Percentiles rank a stretch among this genome's conserved stretches.
Conservation (phyloP, 139 green algal species). For the Chlamydomonas incerta region DNA sequence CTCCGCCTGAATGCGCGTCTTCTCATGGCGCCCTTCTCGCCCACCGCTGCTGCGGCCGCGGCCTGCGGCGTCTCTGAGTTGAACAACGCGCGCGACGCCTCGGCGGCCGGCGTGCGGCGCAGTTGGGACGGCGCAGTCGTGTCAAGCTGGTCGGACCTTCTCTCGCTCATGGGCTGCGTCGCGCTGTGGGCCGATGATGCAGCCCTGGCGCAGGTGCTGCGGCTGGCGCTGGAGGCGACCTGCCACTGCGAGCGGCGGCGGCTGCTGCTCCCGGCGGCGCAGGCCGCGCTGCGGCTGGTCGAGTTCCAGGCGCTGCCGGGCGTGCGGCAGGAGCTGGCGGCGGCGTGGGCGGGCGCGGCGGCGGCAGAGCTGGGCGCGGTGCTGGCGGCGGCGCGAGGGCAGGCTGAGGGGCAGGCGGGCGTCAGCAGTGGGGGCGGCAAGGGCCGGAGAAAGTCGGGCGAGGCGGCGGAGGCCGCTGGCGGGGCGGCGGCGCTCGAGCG, state of each 20-base stretch:
- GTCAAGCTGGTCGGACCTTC: background rate
- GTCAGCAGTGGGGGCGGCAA: too few relatives aligned
- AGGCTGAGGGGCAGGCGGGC: too few relatives aligned
- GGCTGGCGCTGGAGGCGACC: background rate
- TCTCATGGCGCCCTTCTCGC: constrained; percentile 16
- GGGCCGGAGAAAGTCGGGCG: too few relatives aligned
- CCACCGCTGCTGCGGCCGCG: background rate
- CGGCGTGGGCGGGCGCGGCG: constrained; percentile 1
- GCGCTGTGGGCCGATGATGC: background rate
- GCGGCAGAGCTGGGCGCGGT: background rate
- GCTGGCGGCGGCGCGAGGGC: background rate
- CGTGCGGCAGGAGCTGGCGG: constrained; percentile 13
- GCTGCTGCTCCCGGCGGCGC: background rate
- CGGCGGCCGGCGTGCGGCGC: background rate
- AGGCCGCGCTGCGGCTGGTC: background rate
- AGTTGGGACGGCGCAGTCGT: background rate
- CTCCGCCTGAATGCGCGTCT: background rate
- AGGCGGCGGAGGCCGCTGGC: too few relatives aligned
- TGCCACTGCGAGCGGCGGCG: background rate
- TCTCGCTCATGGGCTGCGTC: constrained; percentile 19
- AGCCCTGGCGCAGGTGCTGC: constrained; percentile 6
- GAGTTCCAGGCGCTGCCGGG: constrained; percentile 14
- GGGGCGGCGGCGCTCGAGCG: too few relatives aligned
- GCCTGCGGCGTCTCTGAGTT: too few relatives aligned
- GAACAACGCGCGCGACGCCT: too few relatives aligned